Evolutionary conservation across 2,329 filamentous ascomycete species (phyloP).

Genomic region (Aspergillus phoenicis): DNA sequence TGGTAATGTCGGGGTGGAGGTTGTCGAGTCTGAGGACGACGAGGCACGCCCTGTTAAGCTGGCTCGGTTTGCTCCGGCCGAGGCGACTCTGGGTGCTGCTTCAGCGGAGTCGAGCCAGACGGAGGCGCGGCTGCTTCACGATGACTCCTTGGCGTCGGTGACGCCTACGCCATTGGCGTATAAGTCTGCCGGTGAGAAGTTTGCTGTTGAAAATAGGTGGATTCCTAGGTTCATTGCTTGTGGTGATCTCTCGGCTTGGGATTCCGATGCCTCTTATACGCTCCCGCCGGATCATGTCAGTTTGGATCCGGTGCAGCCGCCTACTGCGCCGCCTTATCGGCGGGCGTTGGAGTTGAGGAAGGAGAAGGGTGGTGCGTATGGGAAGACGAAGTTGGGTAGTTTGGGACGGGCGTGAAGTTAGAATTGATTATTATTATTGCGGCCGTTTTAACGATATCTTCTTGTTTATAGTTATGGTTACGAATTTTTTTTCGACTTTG

Average conservation of each 20-base stretch:
- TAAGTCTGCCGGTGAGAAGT: constrained; percentile 27
- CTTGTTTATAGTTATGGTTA: constrained; percentile 3
- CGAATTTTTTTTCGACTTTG: neutral
- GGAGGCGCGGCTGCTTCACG: constrained; percentile 44
- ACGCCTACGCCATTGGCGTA: constrained; percentile 22
- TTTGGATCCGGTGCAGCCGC: constrained; percentile 89
- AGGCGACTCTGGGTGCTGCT: neutral
- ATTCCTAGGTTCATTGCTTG: constrained; percentile 97
- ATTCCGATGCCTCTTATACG: constrained; percentile 92
- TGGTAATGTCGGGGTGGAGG: constrained; percentile 39
- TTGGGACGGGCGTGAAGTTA: constrained; percentile 27
- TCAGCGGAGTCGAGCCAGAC: constrained; percentile 22
- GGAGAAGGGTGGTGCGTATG: constrained; percentile 73
- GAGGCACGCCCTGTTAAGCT: constrained; percentile 17
- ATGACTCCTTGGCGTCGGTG: constrained; percentile 42
- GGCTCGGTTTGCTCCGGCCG: constrained; percentile 6
- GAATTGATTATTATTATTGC: neutral
- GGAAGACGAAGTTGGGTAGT: constrained; percentile 61
- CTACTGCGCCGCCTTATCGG: constrained; percentile 94
- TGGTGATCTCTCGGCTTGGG: constrained; percentile 90
- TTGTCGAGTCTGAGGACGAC: constrained; percentile 44
- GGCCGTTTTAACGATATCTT: constrained; percentile 3
- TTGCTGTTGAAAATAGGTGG: constrained; percentile 64
- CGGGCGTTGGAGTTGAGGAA: constrained; percentile 83
- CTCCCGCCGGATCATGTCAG: constrained; percentile 84